A percentile compares a stretch with the other conserved stretches of the same genome.
Conservation (phyloP, 345 rosid genomes). For the Melaleuca alternifolia region DNA sequence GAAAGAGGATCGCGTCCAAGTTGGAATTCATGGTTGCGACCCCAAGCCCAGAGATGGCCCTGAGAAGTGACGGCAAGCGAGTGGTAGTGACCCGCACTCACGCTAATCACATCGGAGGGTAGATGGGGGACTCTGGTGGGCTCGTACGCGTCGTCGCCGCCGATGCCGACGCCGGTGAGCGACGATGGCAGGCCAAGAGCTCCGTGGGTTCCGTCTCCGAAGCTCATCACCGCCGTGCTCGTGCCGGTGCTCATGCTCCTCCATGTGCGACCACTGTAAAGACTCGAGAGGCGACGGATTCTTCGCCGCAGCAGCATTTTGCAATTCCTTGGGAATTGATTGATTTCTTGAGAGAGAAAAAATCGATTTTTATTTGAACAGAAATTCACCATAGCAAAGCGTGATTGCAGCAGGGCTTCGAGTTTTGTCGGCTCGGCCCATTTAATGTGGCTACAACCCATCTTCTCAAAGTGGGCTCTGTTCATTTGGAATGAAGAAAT, state of each 20-base stretch:
- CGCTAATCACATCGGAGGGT: conserved; percentile 39
- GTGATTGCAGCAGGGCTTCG: neutral
- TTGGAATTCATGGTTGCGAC: conserved; percentile 75
- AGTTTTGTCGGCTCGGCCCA: neutral
- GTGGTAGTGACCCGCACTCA: conserved; percentile 81
- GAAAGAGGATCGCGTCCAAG: conserved; percentile 47
- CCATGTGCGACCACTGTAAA: neutral
- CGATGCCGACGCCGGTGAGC: conserved; percentile 29
- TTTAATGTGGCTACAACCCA: neutral
- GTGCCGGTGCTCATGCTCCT: conserved; percentile 2
- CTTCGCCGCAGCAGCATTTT: neutral
- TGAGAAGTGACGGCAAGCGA: conserved; percentile 74
- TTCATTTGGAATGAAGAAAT: neutral
- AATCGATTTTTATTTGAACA: neutral
- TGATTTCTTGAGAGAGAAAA: neutral
- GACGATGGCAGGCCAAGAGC: conserved; percentile 62
- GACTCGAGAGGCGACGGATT: neutral
- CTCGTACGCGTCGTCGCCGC: conserved; percentile 54
- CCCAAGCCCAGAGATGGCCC: conserved; percentile 88
- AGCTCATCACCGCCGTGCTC: conserved; percentile 50
- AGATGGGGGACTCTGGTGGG: conserved; percentile 44
- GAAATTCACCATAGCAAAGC: neutral
- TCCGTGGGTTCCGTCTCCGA: conserved; percentile 79
- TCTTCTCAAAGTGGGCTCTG: neutral
- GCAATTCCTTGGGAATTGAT: neutral